Evolutionary conservation across 768 basidiomycete genomes (phyloP).

Genomic region (Leucosporidium yakuticum): DNA sequence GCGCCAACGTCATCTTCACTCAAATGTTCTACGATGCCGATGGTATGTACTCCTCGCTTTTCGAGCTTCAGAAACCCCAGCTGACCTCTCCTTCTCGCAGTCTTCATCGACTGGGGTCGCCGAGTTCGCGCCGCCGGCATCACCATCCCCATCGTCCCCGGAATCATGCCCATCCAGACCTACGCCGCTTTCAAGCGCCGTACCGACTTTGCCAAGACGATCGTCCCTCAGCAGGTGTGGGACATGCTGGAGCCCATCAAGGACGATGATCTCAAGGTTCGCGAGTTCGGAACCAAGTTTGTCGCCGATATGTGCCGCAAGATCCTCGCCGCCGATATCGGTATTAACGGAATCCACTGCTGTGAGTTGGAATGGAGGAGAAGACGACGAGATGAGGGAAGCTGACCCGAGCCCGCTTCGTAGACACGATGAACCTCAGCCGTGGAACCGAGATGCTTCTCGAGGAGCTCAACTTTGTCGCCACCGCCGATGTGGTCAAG

Average conservation of each 20-base stretch:
- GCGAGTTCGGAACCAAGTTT: conserved; percentile 90
- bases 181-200: conserved; percentile 86
- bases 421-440: conserved; percentile 89
- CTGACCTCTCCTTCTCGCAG: conserved; percentile 45
- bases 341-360: conserved; percentile 83
- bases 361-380: conserved; percentile 53
- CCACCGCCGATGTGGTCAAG: conserved; percentile 81
- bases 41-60: conserved; percentile 29
- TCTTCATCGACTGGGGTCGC: conserved; percentile 89
- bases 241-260: conserved; percentile 65
- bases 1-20: conserved; percentile 91
- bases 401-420: conserved; percentile 40
- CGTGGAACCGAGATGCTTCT: conserved; percentile 92
- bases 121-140: conserved; percentile 58
- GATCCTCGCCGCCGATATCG: conserved; percentile 72
- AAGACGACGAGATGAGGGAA: not conserved
- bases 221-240: conserved; percentile 64
- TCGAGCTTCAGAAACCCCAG: not conserved
- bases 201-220: conserved; percentile 76
- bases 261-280: conserved; percentile 88
- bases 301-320: conserved; percentile 89
- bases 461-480: conserved; percentile 81
- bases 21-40: conserved; percentile 96
- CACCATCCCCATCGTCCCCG: conserved; percentile 81
- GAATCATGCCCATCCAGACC: conserved; percentile 96